Evolutionary conservation across 2,329 filamentous ascomycete species (phyloP).

Genomic region (Epichloe festucae): DNA sequence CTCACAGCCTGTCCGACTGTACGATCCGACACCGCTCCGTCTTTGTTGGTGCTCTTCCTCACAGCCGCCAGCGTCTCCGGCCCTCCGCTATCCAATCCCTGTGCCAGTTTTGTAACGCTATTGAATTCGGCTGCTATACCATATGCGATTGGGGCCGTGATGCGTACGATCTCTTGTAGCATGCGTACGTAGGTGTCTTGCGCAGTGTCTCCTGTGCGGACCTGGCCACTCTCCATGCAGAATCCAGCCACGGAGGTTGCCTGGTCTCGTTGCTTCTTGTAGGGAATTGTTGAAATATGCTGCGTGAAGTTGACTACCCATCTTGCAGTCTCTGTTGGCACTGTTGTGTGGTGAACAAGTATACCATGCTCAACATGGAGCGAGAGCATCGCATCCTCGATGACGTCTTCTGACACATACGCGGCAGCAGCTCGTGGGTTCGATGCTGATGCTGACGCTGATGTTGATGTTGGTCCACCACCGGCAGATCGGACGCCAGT

Average conservation of each 20-base stretch:
- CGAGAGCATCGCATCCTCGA: slow-evolving; percentile 59
- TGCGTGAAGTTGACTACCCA: slow-evolving; percentile 67
- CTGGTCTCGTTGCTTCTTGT: slow-evolving; percentile 42
- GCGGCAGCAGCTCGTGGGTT: slow-evolving; percentile 23
- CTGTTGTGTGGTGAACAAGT: slow-evolving; percentile 56
- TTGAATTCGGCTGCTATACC: slow-evolving; percentile 52
- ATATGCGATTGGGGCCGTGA: slow-evolving; percentile 60
- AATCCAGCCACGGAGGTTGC: slow-evolving; percentile 46
- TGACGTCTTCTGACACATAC: slow-evolving; percentile 50
- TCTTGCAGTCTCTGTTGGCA: slow-evolving; percentile 50
- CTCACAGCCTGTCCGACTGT: slow-evolving; percentile 46
- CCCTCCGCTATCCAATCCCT: slow-evolving; percentile 44
- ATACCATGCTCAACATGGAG: slow-evolving; percentile 56
- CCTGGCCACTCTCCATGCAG: slow-evolving; percentile 69
- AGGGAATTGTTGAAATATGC: slow-evolving; percentile 65
- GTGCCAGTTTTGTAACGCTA: slow-evolving; percentile 43
- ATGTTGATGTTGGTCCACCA: slow-evolving; percentile 17
- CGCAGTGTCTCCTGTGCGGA: slow-evolving; percentile 52
- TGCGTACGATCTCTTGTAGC: slow-evolving; percentile 60
- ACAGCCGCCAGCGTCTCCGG: slow-evolving; percentile 50
- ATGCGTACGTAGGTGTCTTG: slow-evolving; percentile 60
- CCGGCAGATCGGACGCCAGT: slow-evolving; percentile 44
- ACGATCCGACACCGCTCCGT: slow-evolving; percentile 42
- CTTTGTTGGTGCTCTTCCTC: slow-evolving; percentile 40
- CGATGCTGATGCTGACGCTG: slow-evolving; percentile 19